Percentiles rank a stretch among this genome's conserved stretches.
Evolutionary conservation across 2,329 filamentous ascomycete genomes (phyloP).

Genomic region (Penicillium aurantiogriseum): DNA sequence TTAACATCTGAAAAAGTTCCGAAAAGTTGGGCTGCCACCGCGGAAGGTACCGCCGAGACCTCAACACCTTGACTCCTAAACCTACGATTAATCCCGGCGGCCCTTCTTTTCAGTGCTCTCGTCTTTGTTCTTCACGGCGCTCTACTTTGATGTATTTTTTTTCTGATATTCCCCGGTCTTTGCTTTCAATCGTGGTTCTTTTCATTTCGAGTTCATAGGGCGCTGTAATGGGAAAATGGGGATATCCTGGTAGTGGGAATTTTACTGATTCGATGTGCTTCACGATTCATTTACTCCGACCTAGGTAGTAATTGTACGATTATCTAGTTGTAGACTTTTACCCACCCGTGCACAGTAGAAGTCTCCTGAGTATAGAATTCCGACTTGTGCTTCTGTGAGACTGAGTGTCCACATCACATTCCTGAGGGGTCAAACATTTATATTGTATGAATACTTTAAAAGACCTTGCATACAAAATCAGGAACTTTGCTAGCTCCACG

Average conservation of each 20-base stretch:
- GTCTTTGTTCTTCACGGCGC: conserved; percentile 26
- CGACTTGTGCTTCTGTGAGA: neutral
- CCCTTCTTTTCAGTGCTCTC: conserved; percentile 1
- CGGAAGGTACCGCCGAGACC: neutral
- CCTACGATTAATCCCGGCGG: neutral
- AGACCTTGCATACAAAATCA: neutral
- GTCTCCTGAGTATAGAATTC: neutral
- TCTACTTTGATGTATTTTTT: conserved; percentile 26
- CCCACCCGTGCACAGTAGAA: neutral
- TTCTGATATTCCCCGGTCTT: conserved; percentile 28
- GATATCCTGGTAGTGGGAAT: conserved; percentile 37
- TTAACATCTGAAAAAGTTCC: conserved; percentile 3
- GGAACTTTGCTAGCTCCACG: conserved; percentile 2
- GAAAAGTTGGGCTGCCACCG: conserved; percentile 6
- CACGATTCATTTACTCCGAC: neutral
- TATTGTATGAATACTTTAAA: neutral
- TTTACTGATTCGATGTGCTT: conserved; percentile 20
- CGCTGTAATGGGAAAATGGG: conserved; percentile 44
- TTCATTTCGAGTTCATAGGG: conserved; percentile 32
- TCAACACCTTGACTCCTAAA: neutral
- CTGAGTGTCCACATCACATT: neutral
- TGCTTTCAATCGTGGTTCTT: conserved; percentile 17
- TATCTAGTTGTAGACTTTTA: neutral
- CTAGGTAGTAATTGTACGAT: neutral
- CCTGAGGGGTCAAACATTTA: neutral